phyloP scores from a whole-genome alignment of 2,329 filamentous ascomycete species.

The Orbilia ellipsospora region DNA sequence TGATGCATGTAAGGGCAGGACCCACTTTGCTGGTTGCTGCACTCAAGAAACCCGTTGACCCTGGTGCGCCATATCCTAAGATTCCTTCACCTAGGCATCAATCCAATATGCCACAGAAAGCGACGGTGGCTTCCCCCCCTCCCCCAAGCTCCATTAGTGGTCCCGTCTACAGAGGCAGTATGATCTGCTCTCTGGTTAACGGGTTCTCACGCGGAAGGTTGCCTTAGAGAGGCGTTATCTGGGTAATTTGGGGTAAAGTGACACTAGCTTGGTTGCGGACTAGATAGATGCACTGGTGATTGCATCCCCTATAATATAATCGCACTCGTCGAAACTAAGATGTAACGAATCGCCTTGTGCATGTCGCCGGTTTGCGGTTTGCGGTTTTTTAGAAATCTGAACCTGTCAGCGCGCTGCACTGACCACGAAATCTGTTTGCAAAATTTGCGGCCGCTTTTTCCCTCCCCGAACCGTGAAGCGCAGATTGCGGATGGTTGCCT shows the following conservation, averaged over 20 bases:
- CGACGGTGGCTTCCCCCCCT: constrained; percentile 48
- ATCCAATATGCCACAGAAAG: constrained; percentile 44
- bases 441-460: constrained; percentile 19
- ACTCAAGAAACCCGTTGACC: constrained; percentile 4
- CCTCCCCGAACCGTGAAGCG: background rate
- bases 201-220: constrained; percentile 35
- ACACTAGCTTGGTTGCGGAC: constrained; percentile 40
- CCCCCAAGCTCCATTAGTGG: constrained; percentile 4
- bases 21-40: constrained; percentile 15
- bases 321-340: constrained; percentile 18
- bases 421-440: background rate
- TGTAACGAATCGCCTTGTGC: constrained; percentile 6
- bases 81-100: constrained; percentile 32
- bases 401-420: too few species aligned
- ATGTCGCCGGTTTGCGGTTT: constrained; percentile 19
- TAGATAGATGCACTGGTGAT: too few species aligned
- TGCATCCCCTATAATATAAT: too few species aligned
- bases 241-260: constrained; percentile 37
- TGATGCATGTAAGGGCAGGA: constrained; percentile 54
- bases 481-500: constrained; percentile 41
- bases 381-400: background rate
- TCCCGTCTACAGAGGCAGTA: constrained; percentile 32
- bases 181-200: constrained; percentile 8
- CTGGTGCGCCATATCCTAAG: constrained; percentile 34
- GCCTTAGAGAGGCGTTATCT: constrained; percentile 34